Conservation (phyloP, 495 filamentous ascomycete genomes). For the Evernia prunastri region DNA sequence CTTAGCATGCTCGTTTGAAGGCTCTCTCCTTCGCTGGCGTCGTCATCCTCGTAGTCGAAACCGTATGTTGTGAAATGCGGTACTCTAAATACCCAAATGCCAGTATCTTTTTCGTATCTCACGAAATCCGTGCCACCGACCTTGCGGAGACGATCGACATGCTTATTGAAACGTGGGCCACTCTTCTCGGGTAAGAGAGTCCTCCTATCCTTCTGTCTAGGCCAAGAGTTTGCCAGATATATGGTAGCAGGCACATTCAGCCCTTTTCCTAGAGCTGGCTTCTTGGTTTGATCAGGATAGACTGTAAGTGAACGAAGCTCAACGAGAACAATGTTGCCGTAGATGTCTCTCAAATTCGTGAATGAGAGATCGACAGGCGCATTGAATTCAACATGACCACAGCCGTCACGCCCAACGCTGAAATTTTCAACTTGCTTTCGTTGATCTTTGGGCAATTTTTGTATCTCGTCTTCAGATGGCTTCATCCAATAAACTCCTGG, state of each 20-base stretch:
- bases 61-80: constrained; percentile 94
- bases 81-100: constrained; percentile 85
- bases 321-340: constrained; percentile 65
- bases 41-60: constrained; percentile 79
- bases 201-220: constrained; percentile 59
- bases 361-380: constrained; percentile 71
- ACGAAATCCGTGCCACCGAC: constrained; percentile 75
- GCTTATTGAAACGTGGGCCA: constrained; percentile 61
- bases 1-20: constrained; percentile 51
- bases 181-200: constrained; percentile 47
- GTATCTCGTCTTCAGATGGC: constrained; percentile 63
- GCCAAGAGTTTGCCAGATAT: constrained; percentile 82
- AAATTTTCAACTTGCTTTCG: constrained; percentile 64
- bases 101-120: constrained; percentile 66
- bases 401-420: constrained; percentile 71
- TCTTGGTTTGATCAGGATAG: constrained; percentile 66
- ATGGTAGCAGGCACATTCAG: constrained; percentile 87
- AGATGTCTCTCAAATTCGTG: constrained; percentile 65
- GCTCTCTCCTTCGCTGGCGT: constrained; percentile 52
- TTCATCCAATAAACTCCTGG: constrained; percentile 80
- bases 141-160: constrained; percentile 71
- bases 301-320: constrained; percentile 72
- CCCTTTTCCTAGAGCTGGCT: constrained; percentile 75
- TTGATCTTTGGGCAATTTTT: constrained; percentile 65
- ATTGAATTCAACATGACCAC: constrained; percentile 75